Base-by-base conservation (phyloP, 257 asterid species). In the Fraxinus cuspidata region DNA sequence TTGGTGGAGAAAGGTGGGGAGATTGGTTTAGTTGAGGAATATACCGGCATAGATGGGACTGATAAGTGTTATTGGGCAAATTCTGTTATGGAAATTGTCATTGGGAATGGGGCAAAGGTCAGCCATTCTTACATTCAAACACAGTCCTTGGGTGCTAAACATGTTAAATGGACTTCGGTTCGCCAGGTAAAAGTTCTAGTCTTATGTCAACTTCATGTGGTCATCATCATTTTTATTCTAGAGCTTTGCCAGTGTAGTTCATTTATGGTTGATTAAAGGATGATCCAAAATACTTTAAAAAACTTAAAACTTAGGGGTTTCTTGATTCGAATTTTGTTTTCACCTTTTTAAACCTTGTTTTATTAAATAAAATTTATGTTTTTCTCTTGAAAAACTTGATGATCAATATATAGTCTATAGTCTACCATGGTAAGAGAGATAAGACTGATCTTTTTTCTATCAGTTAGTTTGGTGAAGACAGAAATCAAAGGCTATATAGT, bases 131-230 rank as follows among this genome's bases (percentile, higher is more conserved):
- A 92, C 80, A 80, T 94, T 60, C 98, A 92, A 76, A 84, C 86
- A 29, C 97, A 92, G 84, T 94, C 98, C 34, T 82, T 83, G 53
- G 84, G 77, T 72, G 93, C 97, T 83, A 97, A 92, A 29, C 98
- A 94, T 87, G 89, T 88, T 77, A 94, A 94, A 84, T 94, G 97
- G 97, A 91, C 97, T 76, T 94, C 90, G 12, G 96, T 91, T 90
- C 86, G 83, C 34, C 97, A 94, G 97, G 98, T 93, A 72, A 73
- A 32, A 74, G 40, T 60, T 84, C 65, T 73, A 29, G 37, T 65
- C 80, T 11, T 38, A 5, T 35, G 70, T 82, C 70, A n/a, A 76
- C 63, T 66, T 81, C 9, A 71, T 70, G 79, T 56, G 69, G 42
- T 75, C n/a, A n/a, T 65, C 10, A 16, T 63, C 72, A 37, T 77